Conservation (phyloP, 2,329 filamentous ascomycete species). For the Penicillium crustosum region DNA sequence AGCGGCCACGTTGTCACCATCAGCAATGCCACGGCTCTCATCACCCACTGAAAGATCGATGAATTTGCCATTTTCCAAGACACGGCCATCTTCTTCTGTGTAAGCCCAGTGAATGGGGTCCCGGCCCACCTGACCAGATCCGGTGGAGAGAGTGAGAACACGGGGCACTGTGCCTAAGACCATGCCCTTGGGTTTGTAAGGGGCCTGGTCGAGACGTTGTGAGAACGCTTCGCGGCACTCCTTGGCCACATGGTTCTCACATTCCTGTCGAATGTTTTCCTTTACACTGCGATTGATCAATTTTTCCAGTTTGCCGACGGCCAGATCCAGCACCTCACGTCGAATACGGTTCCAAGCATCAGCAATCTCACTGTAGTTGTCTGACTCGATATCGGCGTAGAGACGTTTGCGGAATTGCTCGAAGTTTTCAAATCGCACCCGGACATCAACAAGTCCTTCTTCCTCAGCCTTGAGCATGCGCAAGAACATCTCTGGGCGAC, state of each 20-base stretch:
- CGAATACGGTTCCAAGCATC: slow-evolving; percentile 93
- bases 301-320: slow-evolving; percentile 76
- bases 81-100: slow-evolving; percentile 87
- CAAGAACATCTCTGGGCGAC: slow-evolving; percentile 83
- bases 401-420: slow-evolving; percentile 74
- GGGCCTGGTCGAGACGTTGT: slow-evolving; percentile 88
- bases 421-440: slow-evolving; percentile 72
- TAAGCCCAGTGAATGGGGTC: slow-evolving; percentile 89
- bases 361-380: slow-evolving; percentile 91
- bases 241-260: slow-evolving; percentile 87
- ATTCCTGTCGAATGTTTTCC: slow-evolving; percentile 88
- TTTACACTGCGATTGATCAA: slow-evolving; percentile 90
- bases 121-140: slow-evolving; percentile 68
- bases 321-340: slow-evolving; percentile 77
- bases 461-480: slow-evolving; percentile 98
- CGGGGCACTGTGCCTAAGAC: slow-evolving; percentile 82
- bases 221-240: slow-evolving; percentile 86
- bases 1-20: slow-evolving; percentile 63
- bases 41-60: slow-evolving; percentile 69
- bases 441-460: slow-evolving; percentile 86
- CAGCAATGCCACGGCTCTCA: slow-evolving; percentile 65
- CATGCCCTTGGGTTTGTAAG: slow-evolving; percentile 93
- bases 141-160: slow-evolving; percentile 83
- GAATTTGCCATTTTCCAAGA: slow-evolving; percentile 86
- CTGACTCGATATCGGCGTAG: slow-evolving; percentile 81